Evolutionary conservation across 176 grass and related monocot species (phyloP), one percentile per base, ranked within the genome.

Genomic region (Oryza meyeriana): DNA sequence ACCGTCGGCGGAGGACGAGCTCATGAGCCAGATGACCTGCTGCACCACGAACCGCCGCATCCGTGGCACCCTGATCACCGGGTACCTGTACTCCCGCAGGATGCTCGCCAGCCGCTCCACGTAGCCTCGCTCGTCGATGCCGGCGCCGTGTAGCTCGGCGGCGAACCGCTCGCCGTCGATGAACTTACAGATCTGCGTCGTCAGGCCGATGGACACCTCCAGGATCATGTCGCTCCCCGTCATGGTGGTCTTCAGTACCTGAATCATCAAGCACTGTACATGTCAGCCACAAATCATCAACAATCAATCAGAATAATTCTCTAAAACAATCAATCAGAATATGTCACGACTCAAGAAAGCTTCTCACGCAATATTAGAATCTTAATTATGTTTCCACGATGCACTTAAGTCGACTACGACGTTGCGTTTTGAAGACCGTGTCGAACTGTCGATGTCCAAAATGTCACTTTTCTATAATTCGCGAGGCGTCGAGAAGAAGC

Each of bases 211-310:
- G 8, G 85, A 95, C 6, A 71, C 85, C 81, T 95, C 88, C 0
- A 88, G 79, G 61, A 44, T 48, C 65, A 31, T 92, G 2, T 85
- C 69, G 22, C 35, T 74, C 42, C 76, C 80, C 10, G 47, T 69
- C 79, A 88, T 92, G 44, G 86, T 92, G 75, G 87, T 82, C 30
- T 41, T 72, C 52, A 95, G 41, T 31, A 85, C 91, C 91, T 93
- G 39, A 29, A 68, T 17, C 45, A 48, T 48, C 45, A 18, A 42
- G 11, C 5, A 48, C 3, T 48, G 0, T 48, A 6, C 0, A 48
- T 48, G 45, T 48, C 45, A 48, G 0, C 1, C 16, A 36, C 35
- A 42, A 42, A 10, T 2, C 40, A 42, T 42, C 40, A 42, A 42
- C n/a, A 11, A 42, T 12, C 40, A 42, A 42, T 42, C 40, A 42